Evolutionary conservation across 2,329 filamentous ascomycete species (phyloP), one percentile per base, ranked within the genome.

Genomic region (Sporothrix globosa): DNA sequence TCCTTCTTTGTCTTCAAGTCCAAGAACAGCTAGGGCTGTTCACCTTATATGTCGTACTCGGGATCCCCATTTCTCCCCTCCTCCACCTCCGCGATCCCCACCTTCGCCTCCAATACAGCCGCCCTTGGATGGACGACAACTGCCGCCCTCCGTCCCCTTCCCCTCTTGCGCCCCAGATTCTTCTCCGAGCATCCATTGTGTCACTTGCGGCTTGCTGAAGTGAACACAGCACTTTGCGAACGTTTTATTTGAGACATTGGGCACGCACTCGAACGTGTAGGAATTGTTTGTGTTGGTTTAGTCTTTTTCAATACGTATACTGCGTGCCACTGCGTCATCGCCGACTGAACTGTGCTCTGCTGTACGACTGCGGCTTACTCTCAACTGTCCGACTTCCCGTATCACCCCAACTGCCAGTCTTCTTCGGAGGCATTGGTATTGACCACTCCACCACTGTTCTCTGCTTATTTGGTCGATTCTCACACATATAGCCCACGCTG

Each of bases 41-140:
- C 63, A 66, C 46, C 24, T 50, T 39, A 34, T 67, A 39, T 30
- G 27, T 53, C 14, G 6, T 34, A 7, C 34, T 34, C 34, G 34
- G 34, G 34, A 34, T 34, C 24, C 27, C 61, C 41, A 46, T 46
- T 10, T 14, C 19, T n/a, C 14, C n/a, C 30, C 56, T 2, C 19
- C 24, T 17, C 58, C 58, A 44, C 58, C n/a, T 46, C 58, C 39
- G 34, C 41, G 24, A 65, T 46, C 58, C 39, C 58, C 58, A 63
- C 58, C 58, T 39, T 17, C 17, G 46, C 61, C 61, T 66, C 46
- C 44, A 50, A 66, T 66, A 66, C 46, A 66, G 63, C 63, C 63
- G 63, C 63, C 46, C 46, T 17, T 44, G 24, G 61, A n/a, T 9
- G 27, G 52, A 52, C 63, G 52, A 52, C 46, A 66, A 66, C 63